These are phyloP conservation scores for Xylaria castorea DNA, from an alignment of 495 filamentous ascomycete species.

Conservation along the genomic window DNA sequence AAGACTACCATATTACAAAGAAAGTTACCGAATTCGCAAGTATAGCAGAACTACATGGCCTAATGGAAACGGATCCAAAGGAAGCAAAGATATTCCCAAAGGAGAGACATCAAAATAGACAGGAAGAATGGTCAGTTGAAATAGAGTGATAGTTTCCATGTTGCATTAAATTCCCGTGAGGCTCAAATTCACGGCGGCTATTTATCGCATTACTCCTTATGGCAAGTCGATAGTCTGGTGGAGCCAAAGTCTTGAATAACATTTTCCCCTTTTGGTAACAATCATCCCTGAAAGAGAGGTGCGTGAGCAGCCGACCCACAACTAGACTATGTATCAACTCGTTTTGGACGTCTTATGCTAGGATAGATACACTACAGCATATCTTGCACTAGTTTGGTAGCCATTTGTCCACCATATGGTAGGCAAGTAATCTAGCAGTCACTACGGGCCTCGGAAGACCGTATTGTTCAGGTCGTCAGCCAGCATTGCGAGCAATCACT, in stretches of 20 bases:
- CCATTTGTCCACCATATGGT: neutral
- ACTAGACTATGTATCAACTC: neutral
- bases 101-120: slow-evolving; percentile 1
- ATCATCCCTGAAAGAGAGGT: neutral
- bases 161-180: neutral
- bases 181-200: neutral
- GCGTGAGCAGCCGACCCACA: neutral
- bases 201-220: neutral
- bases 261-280: neutral
- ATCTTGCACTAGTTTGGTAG: neutral
- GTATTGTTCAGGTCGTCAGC: neutral
- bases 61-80: neutral
- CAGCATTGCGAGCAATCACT: neutral
- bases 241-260: neutral
- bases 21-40: neutral
- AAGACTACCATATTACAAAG: neutral
- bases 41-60: neutral
- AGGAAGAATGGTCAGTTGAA: neutral
- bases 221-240: neutral
- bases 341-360: neutral
- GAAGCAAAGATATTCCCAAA: neutral
- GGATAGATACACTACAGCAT: neutral
- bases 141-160: neutral
- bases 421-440: neutral
- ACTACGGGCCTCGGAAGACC: neutral